phyloP scores from a whole-genome alignment of 2,329 filamentous ascomycete genomes.

The Neocatenulostroma microsporum region DNA sequence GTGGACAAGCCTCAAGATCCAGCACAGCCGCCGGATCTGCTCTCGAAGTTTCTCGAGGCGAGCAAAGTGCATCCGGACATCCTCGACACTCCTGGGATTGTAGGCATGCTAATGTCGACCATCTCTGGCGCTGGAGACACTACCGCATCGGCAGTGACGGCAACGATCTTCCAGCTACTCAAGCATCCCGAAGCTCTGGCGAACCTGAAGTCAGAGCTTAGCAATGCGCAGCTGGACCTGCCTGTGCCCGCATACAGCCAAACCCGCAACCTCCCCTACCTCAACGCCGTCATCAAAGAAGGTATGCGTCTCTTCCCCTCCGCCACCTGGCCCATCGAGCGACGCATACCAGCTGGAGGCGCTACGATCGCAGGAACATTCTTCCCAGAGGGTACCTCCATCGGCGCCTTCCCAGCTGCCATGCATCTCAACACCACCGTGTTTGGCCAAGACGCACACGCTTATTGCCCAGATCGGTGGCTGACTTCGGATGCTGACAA shows the following conservation, averaged over 20 bases:
- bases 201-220: background rate
- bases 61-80: background rate
- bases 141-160: background rate
- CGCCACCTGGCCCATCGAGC: slow-evolving; percentile 29
- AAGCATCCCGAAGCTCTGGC: background rate
- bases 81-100: background rate
- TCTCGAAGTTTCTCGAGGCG: background rate
- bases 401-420: slow-evolving; percentile 5
- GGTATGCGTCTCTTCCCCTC: slow-evolving; percentile 38
- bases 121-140: slow-evolving; percentile 3
- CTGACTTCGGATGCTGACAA: slow-evolving; percentile 26
- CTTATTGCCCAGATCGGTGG: slow-evolving; percentile 15
- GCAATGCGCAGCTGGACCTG: background rate
- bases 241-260: background rate
- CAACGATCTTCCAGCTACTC: background rate
- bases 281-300: slow-evolving; percentile 39
- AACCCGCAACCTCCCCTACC: slow-evolving; percentile 25
- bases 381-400: slow-evolving; percentile 24
- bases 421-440: slow-evolving; percentile 8
- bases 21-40: slow-evolving; percentile 1
- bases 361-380: slow-evolving; percentile 30
- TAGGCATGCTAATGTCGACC: slow-evolving; percentile 1
- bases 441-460: slow-evolving; percentile 10
- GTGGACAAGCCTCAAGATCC: background rate
- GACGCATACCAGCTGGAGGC: slow-evolving; percentile 31